Evolutionary conservation across 2,329 filamentous ascomycete genomes (phyloP), one percentile per base, ranked within the genome.

Genomic region (Bimuria novae-zelandiae): DNA sequence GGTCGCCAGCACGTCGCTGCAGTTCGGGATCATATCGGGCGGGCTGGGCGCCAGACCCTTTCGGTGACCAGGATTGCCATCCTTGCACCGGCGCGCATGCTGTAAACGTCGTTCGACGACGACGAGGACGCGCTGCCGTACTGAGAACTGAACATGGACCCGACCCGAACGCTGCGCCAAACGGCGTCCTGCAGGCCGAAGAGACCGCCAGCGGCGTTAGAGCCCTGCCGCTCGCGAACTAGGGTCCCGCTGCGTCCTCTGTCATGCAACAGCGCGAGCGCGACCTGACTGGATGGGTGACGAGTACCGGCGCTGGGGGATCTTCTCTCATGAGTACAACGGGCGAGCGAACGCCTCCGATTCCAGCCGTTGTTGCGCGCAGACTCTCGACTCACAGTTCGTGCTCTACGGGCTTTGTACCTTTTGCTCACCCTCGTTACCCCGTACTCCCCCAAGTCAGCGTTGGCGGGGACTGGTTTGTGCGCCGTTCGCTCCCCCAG

Each of bases 321-420:
- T 66, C 64, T 62, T 65, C 67, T 70, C n/a, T n/a, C n/a, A n/a
- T n/a, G n/a, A n/a, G n/a, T 68, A 65, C 67, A 60, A 55, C 59
- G 50, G 57, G 49, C 41, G 61, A 52, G 54, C 48, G 52, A 61
- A 57, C 57, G 55, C 57, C 56, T 61, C 51, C 47, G 56, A 41
- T 53, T 49, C 54, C 56, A 62, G 54, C 48, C 55, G 49, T 41
- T 50, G 48, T 52, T 49, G 49, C 49, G 16, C 19, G 54, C 33
- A 16, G 25, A 49, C 46, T 33, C 33, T 49, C 50, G 56, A 45
- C 59, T 59, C 52, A 55, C 60, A 46, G 54, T 57, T 55, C 53
- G 56, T 51, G 60, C 49, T 50, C 55, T 54, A 27, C 37, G 32
- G 32, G 51, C 49, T 35, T 41, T 27, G 46, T 36, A 17, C 33